Base-by-base conservation (phyloP, 2,329 filamentous ascomycete species). In the Parastagonospora nodorum region DNA sequence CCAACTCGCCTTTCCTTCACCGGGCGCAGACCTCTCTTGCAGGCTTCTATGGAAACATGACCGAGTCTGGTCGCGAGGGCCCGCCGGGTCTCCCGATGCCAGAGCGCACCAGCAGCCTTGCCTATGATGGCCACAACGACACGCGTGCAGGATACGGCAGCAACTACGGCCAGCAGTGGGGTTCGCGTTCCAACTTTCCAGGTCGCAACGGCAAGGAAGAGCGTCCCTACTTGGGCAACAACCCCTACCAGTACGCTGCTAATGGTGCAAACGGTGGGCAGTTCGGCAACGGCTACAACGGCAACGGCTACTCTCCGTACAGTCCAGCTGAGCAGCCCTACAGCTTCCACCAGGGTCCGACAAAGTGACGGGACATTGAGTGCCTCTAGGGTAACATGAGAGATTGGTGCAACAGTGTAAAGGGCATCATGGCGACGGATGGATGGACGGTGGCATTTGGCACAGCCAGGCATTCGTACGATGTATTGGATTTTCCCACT, bases 11-110 rank as follows among this genome's bases (percentile, higher is more conserved):
- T 46, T 56, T 15, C 58, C 61, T 51, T 27, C 55, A 64, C 39
- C 67, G 64, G 27, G 64, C 66, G 14, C 66, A 69, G 32, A 58
- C 61, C 12, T 59, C 60, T 5, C 53, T 67, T 32, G 50, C 37
- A 27, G 50, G 52, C 15, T 65, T 53, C 47, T 66, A 62, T 42
- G 59, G 60, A 37, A 42, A 53, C 9, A 14, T 43, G 12, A 50
- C 40, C 12, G 61, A 65, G 10, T 12, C 43, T 5, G 43, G 45
- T 32, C 50, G 53, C n/a, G 56, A 63, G 10, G 40, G 52, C 6
- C 45, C 47, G 14, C 24, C 57, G 8, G 19, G 19, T 5, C 19
- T 24, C 19, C 48, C 45, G 2, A 50, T 54, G 49, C 53, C 51
- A 33, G 57, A 42, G 14, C 53, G 48, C 14, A 49, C 42, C 31